Conservation (phyloP, 2,329 filamentous ascomycete species). For the Trichoderma koningiopsis region DNA sequence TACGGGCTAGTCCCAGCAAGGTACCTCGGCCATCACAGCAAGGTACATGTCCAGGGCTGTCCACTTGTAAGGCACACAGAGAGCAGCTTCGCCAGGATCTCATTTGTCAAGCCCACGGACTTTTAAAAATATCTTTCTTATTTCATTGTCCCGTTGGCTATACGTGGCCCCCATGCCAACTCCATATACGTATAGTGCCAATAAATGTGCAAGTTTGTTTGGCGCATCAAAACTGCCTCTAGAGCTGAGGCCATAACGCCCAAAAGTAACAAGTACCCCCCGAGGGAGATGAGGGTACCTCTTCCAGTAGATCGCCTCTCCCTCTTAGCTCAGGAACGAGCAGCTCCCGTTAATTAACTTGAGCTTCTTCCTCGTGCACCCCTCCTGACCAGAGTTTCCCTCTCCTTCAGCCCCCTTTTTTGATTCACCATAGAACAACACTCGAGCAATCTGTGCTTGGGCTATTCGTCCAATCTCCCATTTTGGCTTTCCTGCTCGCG, state of each 20-base stretch:
- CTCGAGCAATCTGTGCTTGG: conserved; percentile 2
- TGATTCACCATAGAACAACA: conserved; percentile 16
- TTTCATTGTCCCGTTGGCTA: background rate
- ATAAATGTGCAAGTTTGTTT: conserved; percentile 1
- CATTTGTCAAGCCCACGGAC: background rate
- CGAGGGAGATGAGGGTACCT: conserved; percentile 16
- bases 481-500: conserved; percentile 11
- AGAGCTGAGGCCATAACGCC: background rate
- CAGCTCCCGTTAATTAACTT: conserved; percentile 22
- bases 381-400: conserved; percentile 19
- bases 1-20: background rate
- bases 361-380: conserved; percentile 19
- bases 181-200: background rate
- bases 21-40: background rate
- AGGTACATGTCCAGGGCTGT: background rate
- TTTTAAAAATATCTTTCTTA: background rate
- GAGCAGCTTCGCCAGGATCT: conserved; percentile 11
- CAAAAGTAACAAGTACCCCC: conserved; percentile 6
- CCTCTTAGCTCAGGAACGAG: conserved; percentile 23
- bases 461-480: background rate
- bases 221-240: background rate
- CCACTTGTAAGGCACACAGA: conserved; percentile 6
- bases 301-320: conserved; percentile 2
- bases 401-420: conserved; percentile 17
- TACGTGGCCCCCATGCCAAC: background rate